Evolutionary conservation across 2,329 filamentous ascomycete genomes (phyloP).

Genomic region (Ilyonectria destructans): DNA sequence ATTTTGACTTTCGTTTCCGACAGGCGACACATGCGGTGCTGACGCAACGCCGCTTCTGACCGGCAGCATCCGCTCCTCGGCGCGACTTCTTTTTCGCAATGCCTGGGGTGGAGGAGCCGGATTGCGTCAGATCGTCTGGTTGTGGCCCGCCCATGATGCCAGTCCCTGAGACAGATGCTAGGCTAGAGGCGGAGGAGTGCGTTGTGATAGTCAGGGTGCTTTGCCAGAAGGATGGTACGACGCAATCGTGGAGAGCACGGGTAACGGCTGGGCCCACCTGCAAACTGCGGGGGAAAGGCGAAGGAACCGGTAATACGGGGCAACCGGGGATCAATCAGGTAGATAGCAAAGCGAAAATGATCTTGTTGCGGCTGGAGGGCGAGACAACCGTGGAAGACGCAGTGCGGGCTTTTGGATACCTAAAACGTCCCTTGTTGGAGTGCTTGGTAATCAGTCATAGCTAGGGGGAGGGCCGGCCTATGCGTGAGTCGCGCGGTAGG

Average conservation of each 20-base stretch:
- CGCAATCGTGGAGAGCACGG: neutral
- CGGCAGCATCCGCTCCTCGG: slow-evolving; percentile 63
- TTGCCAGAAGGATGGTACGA: slow-evolving; percentile 20
- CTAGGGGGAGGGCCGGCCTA: slow-evolving; percentile 3
- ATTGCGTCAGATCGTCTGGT: slow-evolving; percentile 24
- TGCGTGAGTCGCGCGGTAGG: neutral
- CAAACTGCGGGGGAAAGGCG: slow-evolving; percentile 16
- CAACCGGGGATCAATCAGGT: slow-evolving; percentile 29
- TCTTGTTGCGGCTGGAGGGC: slow-evolving; percentile 30
- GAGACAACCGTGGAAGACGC: slow-evolving; percentile 20
- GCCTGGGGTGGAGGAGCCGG: slow-evolving; percentile 34
- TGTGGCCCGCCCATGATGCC: slow-evolving; percentile 42
- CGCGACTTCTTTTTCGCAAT: slow-evolving; percentile 66
- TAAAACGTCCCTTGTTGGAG: slow-evolving; percentile 31
- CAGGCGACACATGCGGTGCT: slow-evolving; percentile 90
- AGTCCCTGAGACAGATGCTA: slow-evolving; percentile 22
- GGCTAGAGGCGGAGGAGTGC: slow-evolving; percentile 9
- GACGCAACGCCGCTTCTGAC: slow-evolving; percentile 82
- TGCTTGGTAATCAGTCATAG: slow-evolving; percentile 43
- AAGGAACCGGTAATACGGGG: slow-evolving; percentile 32
- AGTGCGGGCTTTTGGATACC: slow-evolving; percentile 35
- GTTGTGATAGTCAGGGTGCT: neutral
- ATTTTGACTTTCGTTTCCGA: slow-evolving; percentile 86
- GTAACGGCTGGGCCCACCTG: slow-evolving; percentile 10
- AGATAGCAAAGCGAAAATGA: slow-evolving; percentile 34